Evolutionary conservation across 2,329 filamentous ascomycete species (phyloP).

Genomic region (Colletotrichum australisinense): DNA sequence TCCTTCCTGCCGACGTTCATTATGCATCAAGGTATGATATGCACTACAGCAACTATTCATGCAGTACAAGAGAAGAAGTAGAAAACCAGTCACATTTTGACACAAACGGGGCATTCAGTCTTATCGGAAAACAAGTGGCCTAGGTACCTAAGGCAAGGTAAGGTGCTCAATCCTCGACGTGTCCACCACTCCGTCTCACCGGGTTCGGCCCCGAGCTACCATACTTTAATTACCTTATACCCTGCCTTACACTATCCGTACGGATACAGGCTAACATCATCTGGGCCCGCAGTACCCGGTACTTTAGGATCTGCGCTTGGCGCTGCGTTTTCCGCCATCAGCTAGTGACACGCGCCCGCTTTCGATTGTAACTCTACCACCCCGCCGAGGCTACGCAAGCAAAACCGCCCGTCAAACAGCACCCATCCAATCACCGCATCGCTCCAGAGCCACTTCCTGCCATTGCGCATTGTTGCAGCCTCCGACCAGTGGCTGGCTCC

Average conservation of each 20-base stretch:
- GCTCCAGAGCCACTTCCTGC: slow-evolving; percentile 18
- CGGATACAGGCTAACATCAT: too few species aligned
- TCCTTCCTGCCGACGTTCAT: neutral
- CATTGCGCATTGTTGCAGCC: slow-evolving; percentile 25
- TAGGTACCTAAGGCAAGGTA: neutral
- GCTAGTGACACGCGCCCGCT: neutral
- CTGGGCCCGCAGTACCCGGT: slow-evolving; percentile 12
- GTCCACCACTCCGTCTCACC: slow-evolving; percentile 1
- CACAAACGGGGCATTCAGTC: neutral
- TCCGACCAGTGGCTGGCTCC: slow-evolving; percentile 26
- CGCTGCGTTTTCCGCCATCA: neutral
- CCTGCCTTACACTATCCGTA: neutral
- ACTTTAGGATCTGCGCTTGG: slow-evolving; percentile 27
- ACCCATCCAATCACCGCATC: slow-evolving; percentile 22
- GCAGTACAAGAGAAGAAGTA: neutral
- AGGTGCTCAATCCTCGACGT: neutral
- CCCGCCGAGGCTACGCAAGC: slow-evolving; percentile 32
- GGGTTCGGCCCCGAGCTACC: neutral
- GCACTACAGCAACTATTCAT: neutral
- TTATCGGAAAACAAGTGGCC: neutral
- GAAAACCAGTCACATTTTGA: neutral
- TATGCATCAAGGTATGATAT: neutral
- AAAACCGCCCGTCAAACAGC: slow-evolving; percentile 19
- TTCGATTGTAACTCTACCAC: slow-evolving; percentile 32
- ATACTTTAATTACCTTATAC: neutral